Evolutionary conservation across 352 stramenopile genomes (phyloP).

Genomic region (Phytophthora europaea): DNA sequence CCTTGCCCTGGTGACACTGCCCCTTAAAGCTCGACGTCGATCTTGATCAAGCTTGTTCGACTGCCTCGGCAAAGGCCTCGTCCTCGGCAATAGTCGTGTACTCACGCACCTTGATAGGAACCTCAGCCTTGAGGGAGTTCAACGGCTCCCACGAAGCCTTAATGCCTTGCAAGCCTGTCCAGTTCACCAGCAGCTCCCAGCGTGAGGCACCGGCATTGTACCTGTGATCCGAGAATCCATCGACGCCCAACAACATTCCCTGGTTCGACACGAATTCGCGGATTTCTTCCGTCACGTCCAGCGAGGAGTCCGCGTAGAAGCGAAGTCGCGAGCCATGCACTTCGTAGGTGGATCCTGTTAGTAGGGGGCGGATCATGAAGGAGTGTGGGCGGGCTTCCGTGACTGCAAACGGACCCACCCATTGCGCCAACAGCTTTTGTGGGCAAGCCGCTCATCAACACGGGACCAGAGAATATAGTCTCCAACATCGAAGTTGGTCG

Average conservation of each 20-base stretch:
- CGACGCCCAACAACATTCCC: neutral
- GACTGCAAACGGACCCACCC: neutral
- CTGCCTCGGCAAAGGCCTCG: neutral
- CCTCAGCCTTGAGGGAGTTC: neutral
- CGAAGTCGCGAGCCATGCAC: neutral
- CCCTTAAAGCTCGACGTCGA: neutral
- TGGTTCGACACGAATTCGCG: constrained; percentile 3
- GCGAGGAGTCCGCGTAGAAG: neutral
- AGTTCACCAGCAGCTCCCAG: constrained; percentile 1
- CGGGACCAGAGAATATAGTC: neutral
- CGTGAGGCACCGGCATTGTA: neutral
- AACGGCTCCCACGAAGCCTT: constrained; percentile 5
- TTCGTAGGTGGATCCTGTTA: neutral
- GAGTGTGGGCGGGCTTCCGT: neutral
- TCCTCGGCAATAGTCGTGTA: neutral
- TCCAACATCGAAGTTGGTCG: neutral
- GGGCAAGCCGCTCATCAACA: neutral
- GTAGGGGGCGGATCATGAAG: neutral
- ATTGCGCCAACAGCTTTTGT: constrained; percentile 1
- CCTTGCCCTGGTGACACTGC: neutral
- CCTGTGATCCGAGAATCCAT: neutral
- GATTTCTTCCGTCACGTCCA: neutral
- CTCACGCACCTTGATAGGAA: neutral
- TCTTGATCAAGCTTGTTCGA: neutral
- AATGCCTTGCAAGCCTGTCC: neutral